Evolutionary conservation across 371 early-diverging fungal genomes (phyloP).

Genomic region (Massospora cicadina): DNA sequence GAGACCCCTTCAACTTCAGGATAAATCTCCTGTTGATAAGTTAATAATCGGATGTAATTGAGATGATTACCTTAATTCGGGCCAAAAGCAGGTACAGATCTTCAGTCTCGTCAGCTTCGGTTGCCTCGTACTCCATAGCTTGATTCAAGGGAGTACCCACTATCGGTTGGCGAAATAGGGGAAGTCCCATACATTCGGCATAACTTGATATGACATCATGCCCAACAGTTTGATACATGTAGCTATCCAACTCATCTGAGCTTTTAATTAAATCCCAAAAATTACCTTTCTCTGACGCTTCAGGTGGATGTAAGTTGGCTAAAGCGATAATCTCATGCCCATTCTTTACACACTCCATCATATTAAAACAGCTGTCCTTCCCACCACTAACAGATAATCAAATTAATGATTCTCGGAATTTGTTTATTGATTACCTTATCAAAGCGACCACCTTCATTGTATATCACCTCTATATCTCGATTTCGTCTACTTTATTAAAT

Average conservation of each 20-base stretch:
- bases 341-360: constrained; percentile 86
- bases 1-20: constrained; percentile 83
- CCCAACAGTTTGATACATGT: constrained; percentile 99
- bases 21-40: constrained; percentile 23
- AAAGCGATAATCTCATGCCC: constrained; percentile 91
- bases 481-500: too few species aligned
- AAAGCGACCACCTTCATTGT: constrained; percentile 18
- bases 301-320: constrained; percentile 81
- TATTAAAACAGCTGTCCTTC: constrained; percentile 96
- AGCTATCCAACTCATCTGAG: constrained; percentile 86
- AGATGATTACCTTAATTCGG: constrained; percentile 37
- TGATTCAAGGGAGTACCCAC: constrained; percentile 49
- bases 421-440: constrained; percentile 10
- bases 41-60: neutral
- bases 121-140: constrained; percentile 38
- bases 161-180: constrained; percentile 70
- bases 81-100: constrained; percentile 69
- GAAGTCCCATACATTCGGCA: constrained; percentile 78
- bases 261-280: neutral
- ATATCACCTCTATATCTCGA: too few species aligned
- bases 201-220: constrained; percentile 74
- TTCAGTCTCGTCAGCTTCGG: constrained; percentile 87
- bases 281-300: constrained; percentile 36
- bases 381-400: constrained; percentile 74
- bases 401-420: neutral